These are phyloP conservation scores for Acer negundo DNA, from an alignment of 345 rosid species.

Conservation along the genomic window DNA sequence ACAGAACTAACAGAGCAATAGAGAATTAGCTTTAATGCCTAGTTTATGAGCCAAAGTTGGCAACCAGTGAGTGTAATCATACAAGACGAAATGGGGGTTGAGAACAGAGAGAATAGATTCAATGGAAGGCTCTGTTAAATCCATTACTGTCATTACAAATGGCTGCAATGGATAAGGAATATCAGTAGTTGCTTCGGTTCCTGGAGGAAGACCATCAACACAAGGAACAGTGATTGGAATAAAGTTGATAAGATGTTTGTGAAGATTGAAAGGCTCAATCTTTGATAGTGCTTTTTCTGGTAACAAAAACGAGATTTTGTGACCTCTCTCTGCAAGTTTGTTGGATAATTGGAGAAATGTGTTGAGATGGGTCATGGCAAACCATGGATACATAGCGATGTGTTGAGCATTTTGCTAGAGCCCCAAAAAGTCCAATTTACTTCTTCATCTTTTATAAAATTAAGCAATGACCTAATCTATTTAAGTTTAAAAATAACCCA, in stretches of 20 bases:
- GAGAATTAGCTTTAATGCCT: slow-evolving; percentile 23
- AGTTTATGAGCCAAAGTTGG: slow-evolving; percentile 4
- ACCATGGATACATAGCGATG: slow-evolving; percentile 39
- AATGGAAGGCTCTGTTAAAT: slow-evolving; percentile 26
- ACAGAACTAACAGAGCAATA: slow-evolving; percentile 25
- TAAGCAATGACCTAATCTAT: too few species aligned
- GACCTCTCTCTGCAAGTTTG: slow-evolving; percentile 37
- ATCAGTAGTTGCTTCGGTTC: slow-evolving; percentile 25
- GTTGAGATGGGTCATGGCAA: slow-evolving; percentile 30
- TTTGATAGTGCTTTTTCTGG: slow-evolving; percentile 20
- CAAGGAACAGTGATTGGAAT: slow-evolving; percentile 26
- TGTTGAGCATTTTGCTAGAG: too few species aligned
- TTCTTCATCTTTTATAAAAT: too few species aligned
- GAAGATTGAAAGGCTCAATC: slow-evolving; percentile 28
- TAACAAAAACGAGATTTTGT: slow-evolving; percentile 33
- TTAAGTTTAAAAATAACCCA: too few species aligned
- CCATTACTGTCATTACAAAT: slow-evolving; percentile 35
- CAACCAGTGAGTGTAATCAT: slow-evolving; percentile 41
- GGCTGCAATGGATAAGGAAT: slow-evolving; percentile 14
- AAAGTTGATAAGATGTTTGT: slow-evolving; percentile 26
- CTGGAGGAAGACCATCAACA: slow-evolving; percentile 32
- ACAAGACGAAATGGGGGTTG: slow-evolving; percentile 38
- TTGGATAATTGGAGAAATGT: slow-evolving; percentile 28
- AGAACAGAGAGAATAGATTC: slow-evolving; percentile 24
- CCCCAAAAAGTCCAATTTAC: too few species aligned